These are phyloP conservation scores for Trametes gibbosa DNA, from an alignment of 768 basidiomycete genomes.

Conservation along the genomic window DNA sequence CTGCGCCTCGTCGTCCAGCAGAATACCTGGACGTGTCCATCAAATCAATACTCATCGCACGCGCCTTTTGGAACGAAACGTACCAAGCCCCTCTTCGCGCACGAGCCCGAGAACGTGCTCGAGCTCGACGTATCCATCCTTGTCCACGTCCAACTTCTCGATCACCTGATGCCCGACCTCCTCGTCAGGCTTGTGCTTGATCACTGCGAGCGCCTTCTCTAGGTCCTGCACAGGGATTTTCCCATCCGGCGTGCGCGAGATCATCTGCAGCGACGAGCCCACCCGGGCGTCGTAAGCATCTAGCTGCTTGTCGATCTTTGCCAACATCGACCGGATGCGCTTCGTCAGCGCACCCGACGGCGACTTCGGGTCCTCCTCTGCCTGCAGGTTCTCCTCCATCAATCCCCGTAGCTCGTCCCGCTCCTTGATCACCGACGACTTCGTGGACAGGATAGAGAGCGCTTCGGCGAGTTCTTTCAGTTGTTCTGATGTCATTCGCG, in stretches of 20 bases:
- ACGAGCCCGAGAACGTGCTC: constrained; percentile 92
- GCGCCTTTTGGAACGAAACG: constrained; percentile 19
- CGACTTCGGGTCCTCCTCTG: constrained; percentile 87
- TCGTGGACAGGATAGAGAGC: constrained; percentile 85
- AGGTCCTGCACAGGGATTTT: constrained; percentile 87
- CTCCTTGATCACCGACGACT: constrained; percentile 94
- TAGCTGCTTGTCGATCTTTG: constrained; percentile 90
- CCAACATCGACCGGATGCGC: constrained; percentile 93
- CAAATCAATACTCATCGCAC: not conserved
- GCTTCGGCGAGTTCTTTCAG: constrained; percentile 92
- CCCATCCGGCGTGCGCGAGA: constrained; percentile 82
- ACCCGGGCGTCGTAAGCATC: constrained; percentile 90
- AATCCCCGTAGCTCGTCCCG: constrained; percentile 84
- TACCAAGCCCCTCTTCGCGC: constrained; percentile 82
- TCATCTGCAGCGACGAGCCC: constrained; percentile 80
- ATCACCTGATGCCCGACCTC: constrained; percentile 84
- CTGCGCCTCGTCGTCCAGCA: constrained; percentile 83
- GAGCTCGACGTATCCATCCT: constrained; percentile 93
- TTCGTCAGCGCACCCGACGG: constrained; percentile 87
- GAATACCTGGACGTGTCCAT: constrained; percentile 56
- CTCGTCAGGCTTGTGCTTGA: constrained; percentile 90
- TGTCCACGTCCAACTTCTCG: constrained; percentile 92
- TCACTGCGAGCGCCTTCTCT: constrained; percentile 86
- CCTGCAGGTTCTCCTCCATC: constrained; percentile 92
- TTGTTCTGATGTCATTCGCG: constrained; percentile 97